phyloP scores from a whole-genome alignment of 805 yeast genomes.

The Pichia exigua region DNA sequence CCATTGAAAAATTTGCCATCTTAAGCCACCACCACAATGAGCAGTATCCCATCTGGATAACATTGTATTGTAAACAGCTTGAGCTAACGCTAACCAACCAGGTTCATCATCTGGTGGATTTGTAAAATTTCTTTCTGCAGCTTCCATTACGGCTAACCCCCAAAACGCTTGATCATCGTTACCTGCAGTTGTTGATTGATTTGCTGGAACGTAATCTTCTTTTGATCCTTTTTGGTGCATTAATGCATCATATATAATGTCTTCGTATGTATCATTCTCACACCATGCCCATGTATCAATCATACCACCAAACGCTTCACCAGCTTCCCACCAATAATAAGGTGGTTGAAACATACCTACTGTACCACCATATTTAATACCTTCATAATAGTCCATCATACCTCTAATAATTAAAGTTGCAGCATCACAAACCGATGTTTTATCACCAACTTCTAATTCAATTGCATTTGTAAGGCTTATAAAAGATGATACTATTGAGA shows the following conservation, averaged over 20 bases:
- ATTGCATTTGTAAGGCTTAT: constrained; percentile 3
- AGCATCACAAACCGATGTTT: constrained; percentile 34
- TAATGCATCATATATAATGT: constrained; percentile 51
- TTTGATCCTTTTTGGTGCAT: constrained; percentile 57
- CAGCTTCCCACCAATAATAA: constrained; percentile 91
- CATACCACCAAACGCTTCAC: constrained; percentile 65
- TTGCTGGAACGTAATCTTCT: constrained; percentile 67
- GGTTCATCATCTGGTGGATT: constrained; percentile 46
- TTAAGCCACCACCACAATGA: constrained; percentile 65
- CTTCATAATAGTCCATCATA: constrained; percentile 74
- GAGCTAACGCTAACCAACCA: constrained; percentile 67
- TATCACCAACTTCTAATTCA: constrained; percentile 16
- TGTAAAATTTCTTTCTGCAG: constrained; percentile 75
- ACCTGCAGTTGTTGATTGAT: constrained; percentile 81
- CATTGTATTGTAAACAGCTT: constrained; percentile 85
- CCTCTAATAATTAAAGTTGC: constrained; percentile 60
- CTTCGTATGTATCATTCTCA: constrained; percentile 56
- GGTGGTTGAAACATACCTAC: constrained; percentile 68
- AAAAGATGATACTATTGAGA: neutral
- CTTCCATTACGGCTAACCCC: constrained; percentile 82
- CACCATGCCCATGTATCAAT: constrained; percentile 70
- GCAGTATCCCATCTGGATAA: constrained; percentile 64
- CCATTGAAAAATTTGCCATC: constrained; percentile 92
- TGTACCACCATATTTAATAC: constrained; percentile 54
- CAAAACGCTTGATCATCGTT: constrained; percentile 92